A percentile compares a stretch with the other conserved stretches of the same genome.
Evolutionary conservation across 352 stramenopile species (phyloP).

Genomic region (Hyaloperonospora brassicae): DNA sequence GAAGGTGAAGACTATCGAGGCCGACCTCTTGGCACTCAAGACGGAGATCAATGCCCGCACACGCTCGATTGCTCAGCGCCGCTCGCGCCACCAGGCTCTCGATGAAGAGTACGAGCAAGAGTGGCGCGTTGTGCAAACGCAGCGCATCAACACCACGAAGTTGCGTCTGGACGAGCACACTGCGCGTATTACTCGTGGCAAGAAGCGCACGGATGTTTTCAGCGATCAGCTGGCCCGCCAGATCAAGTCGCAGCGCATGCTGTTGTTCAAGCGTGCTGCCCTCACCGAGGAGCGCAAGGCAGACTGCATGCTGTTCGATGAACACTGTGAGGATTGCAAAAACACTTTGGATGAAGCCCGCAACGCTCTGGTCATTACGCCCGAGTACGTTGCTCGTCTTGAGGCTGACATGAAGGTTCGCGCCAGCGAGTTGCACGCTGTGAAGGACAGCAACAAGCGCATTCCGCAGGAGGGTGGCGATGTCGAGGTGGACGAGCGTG

Average conservation of each 20-base stretch:
- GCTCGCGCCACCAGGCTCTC: slow-evolving; percentile 58
- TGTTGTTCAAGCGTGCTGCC: slow-evolving; percentile 80
- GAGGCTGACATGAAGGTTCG: slow-evolving; percentile 84
- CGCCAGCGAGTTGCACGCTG: slow-evolving; percentile 56
- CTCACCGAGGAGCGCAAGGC: slow-evolving; percentile 80
- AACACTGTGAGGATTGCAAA: slow-evolving; percentile 81
- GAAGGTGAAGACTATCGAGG: slow-evolving; percentile 78
- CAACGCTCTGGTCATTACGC: slow-evolving; percentile 66
- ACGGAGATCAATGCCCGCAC: slow-evolving; percentile 67
- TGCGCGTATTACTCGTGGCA: slow-evolving; percentile 60
- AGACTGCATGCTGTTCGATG: slow-evolving; percentile 71
- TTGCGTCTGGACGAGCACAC: slow-evolving; percentile 59
- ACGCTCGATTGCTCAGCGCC: slow-evolving; percentile 66
- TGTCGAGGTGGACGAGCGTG: slow-evolving; percentile 63
- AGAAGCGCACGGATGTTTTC: slow-evolving; percentile 82
- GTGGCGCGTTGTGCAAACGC: slow-evolving; percentile 65
- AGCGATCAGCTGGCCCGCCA: slow-evolving; percentile 69
- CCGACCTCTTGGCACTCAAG: slow-evolving; percentile 68
- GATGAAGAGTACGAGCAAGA: slow-evolving; percentile 82
- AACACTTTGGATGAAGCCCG: slow-evolving; percentile 62
- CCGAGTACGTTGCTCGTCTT: slow-evolving; percentile 77
- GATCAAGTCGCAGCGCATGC: slow-evolving; percentile 76
- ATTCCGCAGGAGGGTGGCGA: slow-evolving; percentile 69
- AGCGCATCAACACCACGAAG: slow-evolving; percentile 57
- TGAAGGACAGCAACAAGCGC: slow-evolving; percentile 82